A percentile compares a stretch with the other conserved stretches of the same genome.
Conservation (phyloP, 2,329 filamentous ascomycete species). For the Fusarium luffae region DNA sequence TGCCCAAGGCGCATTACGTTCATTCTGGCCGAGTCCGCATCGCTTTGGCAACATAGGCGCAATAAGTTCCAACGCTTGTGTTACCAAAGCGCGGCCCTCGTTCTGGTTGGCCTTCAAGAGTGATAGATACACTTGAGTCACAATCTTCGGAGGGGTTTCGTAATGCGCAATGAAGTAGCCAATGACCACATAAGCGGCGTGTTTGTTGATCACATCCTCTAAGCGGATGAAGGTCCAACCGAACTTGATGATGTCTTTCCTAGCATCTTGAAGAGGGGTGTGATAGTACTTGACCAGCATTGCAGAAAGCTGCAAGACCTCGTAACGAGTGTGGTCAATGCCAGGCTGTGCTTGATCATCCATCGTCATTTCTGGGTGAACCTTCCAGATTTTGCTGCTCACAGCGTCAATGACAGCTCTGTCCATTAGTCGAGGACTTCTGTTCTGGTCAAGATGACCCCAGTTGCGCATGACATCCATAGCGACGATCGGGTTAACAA, state of each 20-base stretch:
- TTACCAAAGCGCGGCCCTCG: constrained; percentile 90
- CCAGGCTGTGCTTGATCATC: constrained; percentile 87
- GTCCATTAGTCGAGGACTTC: constrained; percentile 81
- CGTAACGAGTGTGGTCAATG: constrained; percentile 95
- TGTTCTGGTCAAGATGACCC: constrained; percentile 65
- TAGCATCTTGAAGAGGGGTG: constrained; percentile 84
- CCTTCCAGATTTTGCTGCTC: constrained; percentile 93
- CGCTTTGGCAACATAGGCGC: constrained; percentile 93
- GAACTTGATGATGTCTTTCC: constrained; percentile 99
- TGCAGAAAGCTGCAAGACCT: constrained; percentile 92
- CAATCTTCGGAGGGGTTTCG: constrained; percentile 95
- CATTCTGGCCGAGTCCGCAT: constrained; percentile 73
- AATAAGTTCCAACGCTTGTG: constrained; percentile 92
- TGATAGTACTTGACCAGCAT: constrained; percentile 96
- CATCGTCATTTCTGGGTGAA: constrained; percentile 81
- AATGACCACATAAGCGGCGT: constrained; percentile 95
- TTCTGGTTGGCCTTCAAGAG: constrained; percentile 93
- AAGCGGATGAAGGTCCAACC: constrained; percentile 98
- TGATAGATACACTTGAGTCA: constrained; percentile 92
- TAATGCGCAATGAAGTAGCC: constrained; percentile 98
- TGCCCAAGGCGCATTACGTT: constrained; percentile 86
- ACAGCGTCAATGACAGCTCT: constrained; percentile 88
- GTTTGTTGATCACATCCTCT: constrained; percentile 99
- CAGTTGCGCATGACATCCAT: constrained; percentile 94
- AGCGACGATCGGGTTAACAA: constrained; percentile 95